These are phyloP conservation scores for Nothophytophthora sp. DNA, from an alignment of 352 stramenopile genomes.

Conservation along the genomic window DNA sequence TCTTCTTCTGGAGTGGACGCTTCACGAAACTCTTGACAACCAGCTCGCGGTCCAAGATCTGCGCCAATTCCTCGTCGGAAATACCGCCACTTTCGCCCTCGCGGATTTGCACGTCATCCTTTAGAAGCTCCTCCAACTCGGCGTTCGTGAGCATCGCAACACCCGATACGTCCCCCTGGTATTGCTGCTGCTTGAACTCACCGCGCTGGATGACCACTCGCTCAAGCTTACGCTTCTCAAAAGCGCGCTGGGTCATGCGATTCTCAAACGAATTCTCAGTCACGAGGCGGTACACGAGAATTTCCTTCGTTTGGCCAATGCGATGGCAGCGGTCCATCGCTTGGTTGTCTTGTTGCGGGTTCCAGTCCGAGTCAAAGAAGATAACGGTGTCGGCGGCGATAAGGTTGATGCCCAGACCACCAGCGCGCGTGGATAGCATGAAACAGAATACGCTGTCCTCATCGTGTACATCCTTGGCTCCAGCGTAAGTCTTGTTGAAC, in stretches of 20 bases:
- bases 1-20: conserved; percentile 22
- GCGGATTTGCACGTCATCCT: conserved; percentile 75
- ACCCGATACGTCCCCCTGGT: conserved; percentile 24
- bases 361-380: conserved; percentile 99
- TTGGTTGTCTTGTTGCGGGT: conserved; percentile 96
- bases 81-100: conserved; percentile 78
- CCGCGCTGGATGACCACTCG: conserved; percentile 88
- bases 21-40: conserved; percentile 81
- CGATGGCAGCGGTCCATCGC: conserved; percentile 90
- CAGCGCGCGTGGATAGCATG: conserved; percentile 89
- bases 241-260: conserved; percentile 91
- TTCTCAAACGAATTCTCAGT: conserved; percentile 95
- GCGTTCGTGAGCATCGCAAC: conserved; percentile 61
- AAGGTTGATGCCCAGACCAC: conserved; percentile 97
- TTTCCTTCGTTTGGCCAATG: conserved; percentile 90
- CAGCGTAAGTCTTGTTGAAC: conserved; percentile 89
- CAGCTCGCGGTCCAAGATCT: conserved; percentile 69
- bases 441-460: conserved; percentile 81
- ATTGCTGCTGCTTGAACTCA: conserved; percentile 63
- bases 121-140: conserved; percentile 74
- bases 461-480: conserved; percentile 16
- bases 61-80: conserved; percentile 50
- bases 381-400: conserved; percentile 97
- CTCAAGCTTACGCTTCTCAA: conserved; percentile 93
- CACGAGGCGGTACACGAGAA: conserved; percentile 93